Evolutionary conservation across 2,329 filamentous ascomycete genomes (phyloP).

Genomic region (Thermomyces lanuginosus): DNA sequence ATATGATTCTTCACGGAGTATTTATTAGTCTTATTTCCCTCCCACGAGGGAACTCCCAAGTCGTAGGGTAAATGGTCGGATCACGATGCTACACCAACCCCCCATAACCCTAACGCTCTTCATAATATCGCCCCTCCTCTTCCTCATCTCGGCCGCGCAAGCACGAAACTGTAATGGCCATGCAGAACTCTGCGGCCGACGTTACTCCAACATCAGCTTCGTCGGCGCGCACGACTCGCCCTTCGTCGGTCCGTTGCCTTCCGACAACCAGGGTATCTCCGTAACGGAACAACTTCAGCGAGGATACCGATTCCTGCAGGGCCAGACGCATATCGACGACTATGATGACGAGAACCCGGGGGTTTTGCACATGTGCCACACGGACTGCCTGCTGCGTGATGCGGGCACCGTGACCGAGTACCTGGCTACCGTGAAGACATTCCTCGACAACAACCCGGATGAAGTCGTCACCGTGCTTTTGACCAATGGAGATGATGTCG

Average conservation of each 20-base stretch:
- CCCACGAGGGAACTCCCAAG: too few relatives aligned
- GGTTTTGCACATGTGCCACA: conserved; percentile 52
- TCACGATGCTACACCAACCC: too few relatives aligned
- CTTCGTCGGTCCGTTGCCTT: conserved; percentile 40
- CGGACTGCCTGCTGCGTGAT: conserved; percentile 43
- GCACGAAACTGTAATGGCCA: conserved; percentile 39
- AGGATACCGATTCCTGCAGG: conserved; percentile 49
- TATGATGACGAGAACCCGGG: conserved; percentile 27
- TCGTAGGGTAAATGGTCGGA: too few relatives aligned
- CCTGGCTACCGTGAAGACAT: conserved; percentile 41
- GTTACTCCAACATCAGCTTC: conserved; percentile 45
- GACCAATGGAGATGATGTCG: conserved; percentile 40
- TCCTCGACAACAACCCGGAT: conserved; percentile 41
- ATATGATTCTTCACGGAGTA: too few relatives aligned
- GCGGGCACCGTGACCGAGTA: conserved; percentile 41
- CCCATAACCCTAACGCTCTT: too few relatives aligned
- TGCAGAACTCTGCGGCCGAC: conserved; percentile 37
- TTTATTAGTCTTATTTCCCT: too few relatives aligned
- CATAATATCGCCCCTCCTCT: conserved; percentile 2
- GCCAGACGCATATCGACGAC: conserved; percentile 41
- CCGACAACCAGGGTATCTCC: conserved; percentile 45
- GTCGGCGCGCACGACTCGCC: conserved; percentile 50
- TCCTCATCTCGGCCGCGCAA: conserved; percentile 4
- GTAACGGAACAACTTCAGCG: conserved; percentile 42
- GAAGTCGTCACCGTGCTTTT: conserved; percentile 49